phyloP scores from a whole-genome alignment of 2,329 filamentous ascomycete species.

The Setomelanomma holmii region DNA sequence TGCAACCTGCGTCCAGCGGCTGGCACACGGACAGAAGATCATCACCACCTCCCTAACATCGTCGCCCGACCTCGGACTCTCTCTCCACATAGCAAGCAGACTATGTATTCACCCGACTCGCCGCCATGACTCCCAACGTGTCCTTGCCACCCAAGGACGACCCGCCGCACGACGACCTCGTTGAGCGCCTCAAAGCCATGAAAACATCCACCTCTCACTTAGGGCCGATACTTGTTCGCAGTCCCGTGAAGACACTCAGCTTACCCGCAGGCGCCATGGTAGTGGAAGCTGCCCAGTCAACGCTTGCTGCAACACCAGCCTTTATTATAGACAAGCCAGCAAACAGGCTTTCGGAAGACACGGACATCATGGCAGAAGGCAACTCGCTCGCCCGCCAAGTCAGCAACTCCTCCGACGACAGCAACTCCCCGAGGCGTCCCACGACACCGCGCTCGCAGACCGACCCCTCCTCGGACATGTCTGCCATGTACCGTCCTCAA shows the following conservation, averaged over 20 bases:
- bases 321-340: conserved; percentile 3
- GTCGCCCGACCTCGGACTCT: conserved; percentile 19
- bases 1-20: conserved; percentile 34
- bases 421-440: conserved; percentile 33
- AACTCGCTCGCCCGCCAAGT: conserved; percentile 30
- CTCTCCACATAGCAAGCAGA: conserved; percentile 14
- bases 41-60: conserved; percentile 22
- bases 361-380: conserved; percentile 31
- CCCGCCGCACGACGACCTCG: conserved; percentile 26
- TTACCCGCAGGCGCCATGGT: conserved; percentile 3
- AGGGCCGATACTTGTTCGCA: conserved; percentile 11
- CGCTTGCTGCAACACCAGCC: conserved; percentile 1
- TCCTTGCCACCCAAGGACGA: conserved; percentile 21
- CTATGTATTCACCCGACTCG: conserved; percentile 38
- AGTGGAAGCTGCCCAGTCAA: conserved; percentile 1
- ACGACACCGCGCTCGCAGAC: conserved; percentile 49
- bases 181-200: conserved; percentile 34
- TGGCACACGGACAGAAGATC: conserved; percentile 30
- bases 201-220: conserved; percentile 12
- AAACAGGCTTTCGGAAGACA: conserved; percentile 9
- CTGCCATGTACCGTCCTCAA: conserved; percentile 37
- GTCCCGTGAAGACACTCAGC: conserved; percentile 10
- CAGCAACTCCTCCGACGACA: conserved; percentile 33
- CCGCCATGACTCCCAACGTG: conserved; percentile 36
- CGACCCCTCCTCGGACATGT: conserved; percentile 42